Evolutionary conservation across 1,284 basidiomycete species (phyloP).

Genomic region (Schizopora paradoxa): DNA sequence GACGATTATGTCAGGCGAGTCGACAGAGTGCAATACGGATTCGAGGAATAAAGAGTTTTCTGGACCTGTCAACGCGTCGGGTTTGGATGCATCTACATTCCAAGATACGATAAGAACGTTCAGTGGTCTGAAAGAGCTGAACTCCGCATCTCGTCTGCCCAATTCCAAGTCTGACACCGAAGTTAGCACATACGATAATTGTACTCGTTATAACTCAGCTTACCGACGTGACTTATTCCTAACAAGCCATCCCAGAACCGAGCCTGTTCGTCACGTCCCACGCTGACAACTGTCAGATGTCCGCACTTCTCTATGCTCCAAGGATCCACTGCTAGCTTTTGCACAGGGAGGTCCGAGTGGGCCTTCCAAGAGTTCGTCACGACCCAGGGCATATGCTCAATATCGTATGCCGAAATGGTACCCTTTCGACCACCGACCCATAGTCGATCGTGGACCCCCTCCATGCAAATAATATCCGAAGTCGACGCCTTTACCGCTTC

Average conservation of each 20-base stretch:
- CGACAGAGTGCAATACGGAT: conserved; percentile 63
- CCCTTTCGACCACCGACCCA: conserved; percentile 87
- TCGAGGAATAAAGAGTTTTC: conserved; percentile 72
- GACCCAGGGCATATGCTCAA: conserved; percentile 69
- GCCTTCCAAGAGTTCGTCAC: conserved; percentile 90
- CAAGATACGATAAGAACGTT: conserved; percentile 84
- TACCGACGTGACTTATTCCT: conserved; percentile 81
- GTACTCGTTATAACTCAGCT: conserved; percentile 26
- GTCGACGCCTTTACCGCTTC: conserved; percentile 73
- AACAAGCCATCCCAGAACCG: conserved; percentile 90
- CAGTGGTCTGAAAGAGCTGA: conserved; percentile 75
- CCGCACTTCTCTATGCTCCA: conserved; percentile 62
- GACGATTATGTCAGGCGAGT: conserved; percentile 81
- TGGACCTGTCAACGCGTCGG: conserved; percentile 59
- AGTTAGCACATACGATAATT: conserved; percentile 8
- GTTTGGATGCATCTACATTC: conserved; percentile 90
- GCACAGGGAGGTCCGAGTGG: conserved; percentile 76
- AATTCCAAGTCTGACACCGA: conserved; percentile 61
- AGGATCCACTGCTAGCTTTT: conserved; percentile 66
- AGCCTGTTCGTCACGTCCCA: conserved; percentile 73
- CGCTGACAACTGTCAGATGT: conserved; percentile 68
- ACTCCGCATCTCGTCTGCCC: conserved; percentile 67
- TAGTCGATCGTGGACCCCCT: conserved; percentile 73
- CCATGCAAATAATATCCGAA: conserved; percentile 76
- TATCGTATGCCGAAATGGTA: conserved; percentile 79